Percentiles rank a stretch among this genome's conserved stretches.
These are phyloP conservation scores for Chaetoscypha palmicola DNA, from an alignment of 2,329 filamentous ascomycete species.

Conservation along the genomic window DNA sequence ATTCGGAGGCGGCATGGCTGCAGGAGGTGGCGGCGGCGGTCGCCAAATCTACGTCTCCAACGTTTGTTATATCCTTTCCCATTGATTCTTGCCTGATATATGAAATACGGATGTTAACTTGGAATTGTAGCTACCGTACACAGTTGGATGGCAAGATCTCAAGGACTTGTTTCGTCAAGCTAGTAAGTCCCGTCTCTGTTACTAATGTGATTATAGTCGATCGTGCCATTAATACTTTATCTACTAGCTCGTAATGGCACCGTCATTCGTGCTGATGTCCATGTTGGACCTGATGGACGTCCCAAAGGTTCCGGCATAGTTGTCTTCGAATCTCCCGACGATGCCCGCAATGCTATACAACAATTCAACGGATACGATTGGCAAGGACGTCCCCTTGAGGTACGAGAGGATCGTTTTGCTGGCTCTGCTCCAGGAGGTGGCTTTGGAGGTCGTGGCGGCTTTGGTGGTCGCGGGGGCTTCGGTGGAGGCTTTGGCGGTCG, in stretches of 20 bases:
- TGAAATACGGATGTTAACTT: conserved; percentile 32
- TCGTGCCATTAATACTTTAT: conserved; percentile 20
- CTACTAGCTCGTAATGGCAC: conserved; percentile 55
- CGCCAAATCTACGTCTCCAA: conserved; percentile 97
- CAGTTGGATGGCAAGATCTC: conserved; percentile 96
- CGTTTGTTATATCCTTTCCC: conserved; percentile 59
- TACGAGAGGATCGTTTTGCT: conserved; percentile 93
- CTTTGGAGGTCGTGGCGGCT: conserved; percentile 38
- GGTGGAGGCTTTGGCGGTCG: conserved; percentile 51
- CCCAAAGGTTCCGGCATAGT: conserved; percentile 97
- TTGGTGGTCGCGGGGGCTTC: conserved; percentile 43
- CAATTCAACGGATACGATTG: conserved; percentile 99
- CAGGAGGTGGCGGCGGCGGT: conserved; percentile 56
- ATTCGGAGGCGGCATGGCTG: conserved; percentile 41
- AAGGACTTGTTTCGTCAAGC: conserved; percentile 98
- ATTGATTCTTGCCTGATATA: conserved; percentile 25
- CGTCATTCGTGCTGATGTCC: conserved; percentile 92
- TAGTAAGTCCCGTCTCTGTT: conserved; percentile 54
- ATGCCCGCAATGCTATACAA: conserved; percentile 90
- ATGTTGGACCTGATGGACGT: conserved; percentile 81
- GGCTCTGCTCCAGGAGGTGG: conserved; percentile 43
- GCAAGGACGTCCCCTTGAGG: conserved; percentile 89
- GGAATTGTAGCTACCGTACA: conserved; percentile 75
- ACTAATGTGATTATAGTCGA: conserved; percentile 22
- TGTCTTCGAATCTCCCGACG: conserved; percentile 88